Evolutionary conservation across 306 rosid species (phyloP).

Genomic region (Cotoneaster glaucophyllus): DNA sequence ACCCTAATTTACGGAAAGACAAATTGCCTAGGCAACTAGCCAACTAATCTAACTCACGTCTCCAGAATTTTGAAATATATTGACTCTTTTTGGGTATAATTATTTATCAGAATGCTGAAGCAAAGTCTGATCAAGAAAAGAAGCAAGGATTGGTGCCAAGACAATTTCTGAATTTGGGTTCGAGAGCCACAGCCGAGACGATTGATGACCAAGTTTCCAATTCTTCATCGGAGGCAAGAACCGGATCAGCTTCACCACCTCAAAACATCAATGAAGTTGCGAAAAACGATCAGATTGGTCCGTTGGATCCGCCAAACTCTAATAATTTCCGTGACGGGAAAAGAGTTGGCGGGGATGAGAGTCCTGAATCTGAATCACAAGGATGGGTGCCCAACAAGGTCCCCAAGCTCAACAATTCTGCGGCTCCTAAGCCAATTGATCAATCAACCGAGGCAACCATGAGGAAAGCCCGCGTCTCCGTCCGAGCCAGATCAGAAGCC

Average conservation of each 20-base stretch:
- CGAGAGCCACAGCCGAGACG: constrained; percentile 38
- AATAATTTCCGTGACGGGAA: constrained; percentile 25
- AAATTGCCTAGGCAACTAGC: not conserved
- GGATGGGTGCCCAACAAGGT: constrained; percentile 63
- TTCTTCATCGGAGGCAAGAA: constrained; percentile 74
- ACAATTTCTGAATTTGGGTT: constrained; percentile 62
- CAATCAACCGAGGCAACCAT: constrained; percentile 75
- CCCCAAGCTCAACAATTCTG: constrained; percentile 29
- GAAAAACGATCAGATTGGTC: constrained; percentile 15
- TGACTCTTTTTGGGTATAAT: not conserved
- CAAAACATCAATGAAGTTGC: constrained; percentile 15
- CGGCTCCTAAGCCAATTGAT: constrained; percentile 30
- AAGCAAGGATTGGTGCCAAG: constrained; percentile 38
- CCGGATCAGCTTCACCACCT: constrained; percentile 63
- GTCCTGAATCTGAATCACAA: constrained; percentile 65
- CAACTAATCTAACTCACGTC: not conserved
- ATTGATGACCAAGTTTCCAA: constrained; percentile 40
- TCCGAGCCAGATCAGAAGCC: constrained; percentile 94
- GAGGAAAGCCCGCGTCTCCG: constrained; percentile 97
- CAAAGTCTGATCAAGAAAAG: constrained; percentile 34
- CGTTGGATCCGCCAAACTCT: not conserved
- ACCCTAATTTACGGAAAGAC: not conserved
- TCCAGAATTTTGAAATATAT: not conserved
- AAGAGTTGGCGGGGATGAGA: constrained; percentile 53
- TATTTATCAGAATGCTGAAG: constrained; percentile 32